Percentiles rank a stretch among this genome's conserved stretches.
These are phyloP conservation scores for Epichloe bromicola DNA, from an alignment of 2,329 filamentous ascomycete species.

Conservation along the genomic window DNA sequence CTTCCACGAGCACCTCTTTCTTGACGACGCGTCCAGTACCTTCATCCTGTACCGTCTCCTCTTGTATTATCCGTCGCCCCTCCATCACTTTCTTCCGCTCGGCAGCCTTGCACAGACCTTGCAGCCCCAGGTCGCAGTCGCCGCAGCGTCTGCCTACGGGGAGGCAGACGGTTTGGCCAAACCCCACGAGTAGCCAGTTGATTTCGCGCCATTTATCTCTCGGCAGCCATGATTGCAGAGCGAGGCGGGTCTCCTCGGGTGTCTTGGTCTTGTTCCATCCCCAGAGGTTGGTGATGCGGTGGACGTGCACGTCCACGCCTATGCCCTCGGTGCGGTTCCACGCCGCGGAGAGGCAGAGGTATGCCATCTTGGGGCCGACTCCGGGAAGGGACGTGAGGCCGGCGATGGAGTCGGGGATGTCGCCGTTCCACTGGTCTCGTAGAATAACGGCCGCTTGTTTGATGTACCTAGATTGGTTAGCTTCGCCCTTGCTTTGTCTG, in stretches of 20 bases:
- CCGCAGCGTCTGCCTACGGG: constrained; percentile 72
- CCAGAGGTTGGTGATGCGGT: constrained; percentile 90
- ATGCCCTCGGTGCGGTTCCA: constrained; percentile 58
- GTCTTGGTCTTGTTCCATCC: constrained; percentile 73
- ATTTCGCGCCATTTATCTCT: constrained; percentile 82
- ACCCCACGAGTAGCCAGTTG: constrained; percentile 75
- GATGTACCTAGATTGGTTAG: constrained; percentile 35
- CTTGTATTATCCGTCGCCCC: constrained; percentile 33
- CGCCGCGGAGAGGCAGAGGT: constrained; percentile 69
- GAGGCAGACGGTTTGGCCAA: constrained; percentile 77
- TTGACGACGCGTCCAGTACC: constrained; percentile 12
- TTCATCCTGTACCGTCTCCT: constrained; percentile 15
- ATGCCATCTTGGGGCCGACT: constrained; percentile 91
- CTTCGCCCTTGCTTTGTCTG: not conserved
- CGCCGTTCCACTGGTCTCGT: constrained; percentile 53
- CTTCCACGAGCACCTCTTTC: constrained; percentile 11
- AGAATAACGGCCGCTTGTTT: constrained; percentile 64
- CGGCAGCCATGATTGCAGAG: constrained; percentile 73
- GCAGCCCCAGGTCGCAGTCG: constrained; percentile 67
- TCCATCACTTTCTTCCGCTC: constrained; percentile 49
- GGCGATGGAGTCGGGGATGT: constrained; percentile 68
- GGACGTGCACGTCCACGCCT: constrained; percentile 88
- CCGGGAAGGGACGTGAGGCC: constrained; percentile 69
- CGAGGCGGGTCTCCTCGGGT: constrained; percentile 68
- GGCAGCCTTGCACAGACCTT: constrained; percentile 63